Conservation (phyloP, 2,329 filamentous ascomycete genomes). For the Aspergillus eucalypticola region DNA sequence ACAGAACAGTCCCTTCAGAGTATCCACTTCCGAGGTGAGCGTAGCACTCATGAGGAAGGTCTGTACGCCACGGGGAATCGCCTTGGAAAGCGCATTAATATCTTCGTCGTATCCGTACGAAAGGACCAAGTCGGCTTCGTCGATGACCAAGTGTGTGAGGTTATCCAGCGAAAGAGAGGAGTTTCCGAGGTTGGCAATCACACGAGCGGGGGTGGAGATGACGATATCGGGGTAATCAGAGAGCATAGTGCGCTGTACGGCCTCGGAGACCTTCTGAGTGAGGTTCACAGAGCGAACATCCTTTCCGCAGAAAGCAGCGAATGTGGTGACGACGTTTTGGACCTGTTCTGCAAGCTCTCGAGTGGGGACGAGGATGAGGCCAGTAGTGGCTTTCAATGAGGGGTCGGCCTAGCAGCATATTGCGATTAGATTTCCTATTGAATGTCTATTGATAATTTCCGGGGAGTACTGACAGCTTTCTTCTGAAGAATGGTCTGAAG, state of each 20-base stretch:
- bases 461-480: constrained; percentile 59
- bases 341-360: constrained; percentile 94
- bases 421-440: constrained; percentile 1
- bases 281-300: constrained; percentile 81
- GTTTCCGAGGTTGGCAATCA: constrained; percentile 73
- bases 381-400: constrained; percentile 58
- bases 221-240: constrained; percentile 85
- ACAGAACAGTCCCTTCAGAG: constrained; percentile 81
- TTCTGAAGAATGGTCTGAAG: constrained; percentile 78
- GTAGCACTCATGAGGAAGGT: constrained; percentile 94
- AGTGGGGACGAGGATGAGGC: constrained; percentile 90
- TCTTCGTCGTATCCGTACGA: constrained; percentile 95
- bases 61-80: constrained; percentile 81
- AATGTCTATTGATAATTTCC: no score
- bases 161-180: constrained; percentile 69
- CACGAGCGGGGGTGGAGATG: constrained; percentile 85
- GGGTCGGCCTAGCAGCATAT: constrained; percentile 33
- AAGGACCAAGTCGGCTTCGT: constrained; percentile 90
- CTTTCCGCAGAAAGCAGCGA: constrained; percentile 81
- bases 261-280: constrained; percentile 85
- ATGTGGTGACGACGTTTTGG: constrained; percentile 71
- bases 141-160: constrained; percentile 78
- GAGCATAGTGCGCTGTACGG: constrained; percentile 82
- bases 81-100: constrained; percentile 73
- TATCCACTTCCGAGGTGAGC: constrained; percentile 81